Conservation (phyloP, 1,139 yeast genomes). For the Suhomyces coccinellae region DNA sequence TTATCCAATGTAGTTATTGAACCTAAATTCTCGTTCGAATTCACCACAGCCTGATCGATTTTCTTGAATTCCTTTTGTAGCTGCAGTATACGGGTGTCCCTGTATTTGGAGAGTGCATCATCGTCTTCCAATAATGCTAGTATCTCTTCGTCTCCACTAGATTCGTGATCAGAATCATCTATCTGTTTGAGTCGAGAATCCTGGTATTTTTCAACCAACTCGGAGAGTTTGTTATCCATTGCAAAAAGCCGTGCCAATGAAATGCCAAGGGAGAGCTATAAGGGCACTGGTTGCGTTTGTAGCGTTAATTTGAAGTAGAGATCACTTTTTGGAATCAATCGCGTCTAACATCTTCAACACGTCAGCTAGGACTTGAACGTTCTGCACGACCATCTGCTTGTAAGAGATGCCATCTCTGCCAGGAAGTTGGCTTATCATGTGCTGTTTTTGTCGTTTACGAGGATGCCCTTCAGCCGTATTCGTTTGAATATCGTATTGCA, state of each 20-base stretch:
- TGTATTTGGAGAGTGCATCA: constrained; percentile 34
- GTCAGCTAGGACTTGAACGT: constrained; percentile 16
- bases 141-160: constrained; percentile 25
- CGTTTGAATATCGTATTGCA: not conserved
- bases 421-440: not conserved
- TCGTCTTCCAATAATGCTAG: constrained; percentile 34
- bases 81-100: constrained; percentile 54
- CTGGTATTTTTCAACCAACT: constrained; percentile 43
- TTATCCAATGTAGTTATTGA: constrained; percentile 36
- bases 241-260: no score
- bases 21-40: constrained; percentile 41
- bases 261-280: not conserved
- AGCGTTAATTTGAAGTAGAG: not conserved
- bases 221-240: constrained; percentile 36
- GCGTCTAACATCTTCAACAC: constrained; percentile 18
- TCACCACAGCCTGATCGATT: constrained; percentile 35
- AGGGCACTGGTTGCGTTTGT: no score
- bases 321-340: constrained; percentile 3
- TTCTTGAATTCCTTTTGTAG: constrained; percentile 44
- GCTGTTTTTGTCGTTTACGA: not conserved
- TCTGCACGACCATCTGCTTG: constrained; percentile 18
- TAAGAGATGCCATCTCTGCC: constrained; percentile 1
- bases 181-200: constrained; percentile 29
- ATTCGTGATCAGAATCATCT: constrained; percentile 34
- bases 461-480: not conserved